Conservation (phyloP, 805 yeast genomes). For the Lachancea fermentati region DNA sequence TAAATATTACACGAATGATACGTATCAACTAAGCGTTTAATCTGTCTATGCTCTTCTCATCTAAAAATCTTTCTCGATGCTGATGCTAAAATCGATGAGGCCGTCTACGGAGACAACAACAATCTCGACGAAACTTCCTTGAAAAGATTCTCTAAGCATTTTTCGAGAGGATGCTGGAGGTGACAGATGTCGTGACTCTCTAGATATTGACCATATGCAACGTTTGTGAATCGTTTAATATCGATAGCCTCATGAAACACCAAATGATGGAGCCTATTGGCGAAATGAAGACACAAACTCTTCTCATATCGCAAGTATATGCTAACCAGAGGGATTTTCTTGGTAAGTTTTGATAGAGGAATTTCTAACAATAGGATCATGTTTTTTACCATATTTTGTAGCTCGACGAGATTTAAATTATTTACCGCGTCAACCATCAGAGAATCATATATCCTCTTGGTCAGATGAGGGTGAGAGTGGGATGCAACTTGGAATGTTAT, state of each 20-base stretch:
- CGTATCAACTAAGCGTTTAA: background rate
- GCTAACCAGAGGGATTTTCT: conserved; percentile 25
- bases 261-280: conserved; percentile 28
- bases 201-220: conserved; percentile 20
- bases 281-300: conserved; percentile 28
- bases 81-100: background rate
- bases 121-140: conserved; percentile 20
- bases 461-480: conserved; percentile 25
- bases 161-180: conserved; percentile 22
- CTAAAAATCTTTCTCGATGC: background rate
- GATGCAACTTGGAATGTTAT: conserved; percentile 21
- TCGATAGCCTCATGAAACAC: conserved; percentile 29
- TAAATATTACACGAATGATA: background rate
- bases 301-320: conserved; percentile 25
- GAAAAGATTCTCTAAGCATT: conserved; percentile 29
- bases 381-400: conserved; percentile 35
- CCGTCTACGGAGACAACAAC: conserved; percentile 3
- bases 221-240: conserved; percentile 17
- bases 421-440: conserved; percentile 29
- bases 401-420: conserved; percentile 22
- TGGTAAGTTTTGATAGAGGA: conserved; percentile 28
- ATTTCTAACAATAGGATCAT: conserved; percentile 29
- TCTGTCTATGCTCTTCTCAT: background rate
- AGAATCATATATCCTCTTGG: conserved; percentile 14
- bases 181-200: conserved; percentile 15